A percentile compares a stretch with the other conserved stretches of the same genome.
These are phyloP conservation scores for Pelargonium myrrhifolium DNA, from an alignment of 441 rosid species.

Conservation along the genomic window DNA sequence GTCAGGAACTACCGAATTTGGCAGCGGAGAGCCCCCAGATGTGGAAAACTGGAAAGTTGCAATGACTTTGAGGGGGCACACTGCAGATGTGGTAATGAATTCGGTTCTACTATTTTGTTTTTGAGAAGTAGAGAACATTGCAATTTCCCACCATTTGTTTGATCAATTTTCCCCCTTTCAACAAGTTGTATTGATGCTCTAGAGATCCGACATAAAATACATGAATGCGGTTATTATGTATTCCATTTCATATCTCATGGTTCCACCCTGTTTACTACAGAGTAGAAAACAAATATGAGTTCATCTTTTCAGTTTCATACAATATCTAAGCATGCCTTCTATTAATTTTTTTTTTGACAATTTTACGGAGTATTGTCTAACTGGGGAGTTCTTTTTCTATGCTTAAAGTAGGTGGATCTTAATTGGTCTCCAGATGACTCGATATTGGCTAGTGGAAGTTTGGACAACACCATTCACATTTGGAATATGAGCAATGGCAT, in stretches of 20 bases:
- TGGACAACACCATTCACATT: conserved; percentile 88
- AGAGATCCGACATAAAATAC: no score
- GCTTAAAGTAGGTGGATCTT: conserved; percentile 99
- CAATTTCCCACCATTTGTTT: no score
- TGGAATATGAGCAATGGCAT: conserved; percentile 94
- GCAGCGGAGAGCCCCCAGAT: conserved; percentile 96
- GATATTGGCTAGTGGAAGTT: conserved; percentile 89
- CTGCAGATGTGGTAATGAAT: conserved; percentile 93
- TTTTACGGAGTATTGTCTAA: conserved; percentile 30
- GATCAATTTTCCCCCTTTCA: no score
- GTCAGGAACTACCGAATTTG: conserved; percentile 95
- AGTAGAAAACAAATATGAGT: no score
- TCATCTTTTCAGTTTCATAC: no score
- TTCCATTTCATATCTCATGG: no score
- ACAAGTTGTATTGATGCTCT: no score
- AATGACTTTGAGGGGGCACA: conserved; percentile 93
- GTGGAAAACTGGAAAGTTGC: conserved; percentile 97
- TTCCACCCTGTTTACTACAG: no score
- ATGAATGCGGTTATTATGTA: no score
- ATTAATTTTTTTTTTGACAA: no score
- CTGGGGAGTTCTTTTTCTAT: conserved; percentile 32
- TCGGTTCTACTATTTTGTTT: neutral
- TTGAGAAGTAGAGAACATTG: no score
- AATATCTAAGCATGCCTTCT: neutral
- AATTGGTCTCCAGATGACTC: conserved; percentile 99